Base-by-base conservation (phyloP, 495 filamentous ascomycete genomes). In the Podospora fimiseda region DNA sequence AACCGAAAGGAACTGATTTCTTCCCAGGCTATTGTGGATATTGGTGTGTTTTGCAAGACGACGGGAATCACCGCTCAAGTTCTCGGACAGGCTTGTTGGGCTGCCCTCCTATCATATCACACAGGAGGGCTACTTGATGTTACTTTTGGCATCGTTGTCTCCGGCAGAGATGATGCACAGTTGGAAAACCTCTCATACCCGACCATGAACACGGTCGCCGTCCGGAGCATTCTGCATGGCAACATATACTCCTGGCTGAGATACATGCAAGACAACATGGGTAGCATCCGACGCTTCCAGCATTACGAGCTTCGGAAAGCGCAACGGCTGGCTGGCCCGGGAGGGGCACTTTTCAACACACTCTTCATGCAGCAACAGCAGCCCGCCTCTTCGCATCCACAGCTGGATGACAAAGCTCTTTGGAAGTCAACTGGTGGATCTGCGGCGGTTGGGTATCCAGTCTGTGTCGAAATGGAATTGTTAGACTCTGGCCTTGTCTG, bases 381-480 rank as follows among this genome's bases (percentile, higher is more conserved):
- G 19, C 20, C 49, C 13, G 7, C 23, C 1, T 7, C 16, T 20
- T 20, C 16, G 11, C 1, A 37, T 4, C 15, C 37, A 16, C 6
- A 2, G 3, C n/a, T 2, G 3, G 22, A 11, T 2, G 38, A 27
- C 0, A 9, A 41, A 5, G 1, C 15, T n/a, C 14, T 60, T 6
- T 79, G 84, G 57, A 70, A 67, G 41, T 85, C 85, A 16, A 65
- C 83, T 5, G 72, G 78, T 23, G 80, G 83, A 9, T 62, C 60
- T 9, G 80, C 87, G 0, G 74, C 79, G 44, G 80, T 88, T 16
- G 88, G 91, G 52, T 92, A 89, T 59, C 86, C 86, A 0, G 65
- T 91, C n/a, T 89, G 86, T 55, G 77, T 86, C 2, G 89, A 94
- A 66, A 80, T 90, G 73, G 89, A 92, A 56, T 65, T 77, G 16